Base-by-base conservation (phyloP, 2,329 filamentous ascomycete species). In the Trichoderma guizhouense region DNA sequence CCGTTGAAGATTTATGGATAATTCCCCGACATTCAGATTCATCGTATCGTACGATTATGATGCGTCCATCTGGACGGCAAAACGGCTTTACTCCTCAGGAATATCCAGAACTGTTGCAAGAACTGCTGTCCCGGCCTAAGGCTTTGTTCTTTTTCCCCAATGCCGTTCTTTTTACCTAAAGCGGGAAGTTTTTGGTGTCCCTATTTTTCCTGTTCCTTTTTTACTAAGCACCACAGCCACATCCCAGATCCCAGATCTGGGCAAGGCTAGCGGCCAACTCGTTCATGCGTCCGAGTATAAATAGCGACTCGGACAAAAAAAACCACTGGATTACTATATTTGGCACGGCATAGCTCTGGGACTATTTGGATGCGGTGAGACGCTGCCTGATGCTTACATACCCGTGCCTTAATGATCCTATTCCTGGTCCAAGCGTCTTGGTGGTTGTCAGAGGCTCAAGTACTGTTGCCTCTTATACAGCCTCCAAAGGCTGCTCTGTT, bases 181-280 rank as follows among this genome's bases (percentile, higher is more conserved):
- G 9, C 47, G 18, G n/a, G 3, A 21, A 6, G 8, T 51, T 21
- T 21, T 51, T 21, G 18, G 18, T 51, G 18, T 21, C 43, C 43
- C n/a, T 51, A 51, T 53, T 53, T 24, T 24, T 53, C n/a, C 11
- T 24, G 21, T 24, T 53, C 11, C 12, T 18, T 30, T 7, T 63
- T 63, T 26, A 39, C 60, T 63, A 63, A 63, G 60, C 60, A 63
- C 34, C 65, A 68, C 65, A 68, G 65, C 65, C 65, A 68, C 65
- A 60, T 68, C 53, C 24, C 21, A 47, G 26, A 47, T 60, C 65
- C 18, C 21, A 47, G 26, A 47, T 60, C 65, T 14, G 39, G 55
- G 11, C 26, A 28, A 58, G 30, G 11, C 64, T 53, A 65, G 63
- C 32, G 51, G 51, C 64, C 64, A 57, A 39, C 64, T 62, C 12